phyloP scores from a whole-genome alignment of 306 rosid genomes.

The Carpinus fangiana region DNA sequence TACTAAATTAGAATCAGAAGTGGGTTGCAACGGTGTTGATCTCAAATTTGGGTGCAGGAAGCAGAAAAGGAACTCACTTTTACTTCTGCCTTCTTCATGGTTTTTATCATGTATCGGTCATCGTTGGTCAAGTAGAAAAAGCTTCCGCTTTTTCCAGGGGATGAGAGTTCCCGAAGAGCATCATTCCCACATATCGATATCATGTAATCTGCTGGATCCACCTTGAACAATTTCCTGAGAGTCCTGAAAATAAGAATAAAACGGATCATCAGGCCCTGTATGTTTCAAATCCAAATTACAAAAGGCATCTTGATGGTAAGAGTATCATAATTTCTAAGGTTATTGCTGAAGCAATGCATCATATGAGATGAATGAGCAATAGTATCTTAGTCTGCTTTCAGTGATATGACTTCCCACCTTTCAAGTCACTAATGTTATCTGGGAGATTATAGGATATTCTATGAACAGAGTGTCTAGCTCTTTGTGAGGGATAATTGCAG shows the following conservation, averaged over 20 bases:
- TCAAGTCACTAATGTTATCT: background rate
- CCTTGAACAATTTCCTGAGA: slow-evolving; percentile 89
- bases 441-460: background rate
- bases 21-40: background rate
- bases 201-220: slow-evolving; percentile 99
- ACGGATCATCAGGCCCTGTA: slow-evolving; percentile 18
- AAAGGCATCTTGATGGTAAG: background rate
- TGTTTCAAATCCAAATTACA: slow-evolving; percentile 2
- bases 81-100: slow-evolving; percentile 93
- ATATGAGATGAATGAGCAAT: background rate
- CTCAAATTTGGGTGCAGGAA: slow-evolving; percentile 7
- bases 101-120: slow-evolving; percentile 95
- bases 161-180: slow-evolving; percentile 89
- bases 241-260: slow-evolving; percentile 58
- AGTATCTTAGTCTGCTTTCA: background rate
- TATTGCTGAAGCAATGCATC: background rate
- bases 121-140: slow-evolving; percentile 90
- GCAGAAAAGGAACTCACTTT: slow-evolving; percentile 57
- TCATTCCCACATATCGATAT: slow-evolving; percentile 89
- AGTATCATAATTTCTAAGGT: background rate
- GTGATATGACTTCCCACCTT: background rate
- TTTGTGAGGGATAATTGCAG: background rate
- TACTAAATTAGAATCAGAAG: background rate
- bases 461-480: background rate
- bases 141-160: slow-evolving; percentile 99